phyloP scores from a whole-genome alignment of 371 early-diverging fungal species.

The Lichtheimia ramosa region DNA sequence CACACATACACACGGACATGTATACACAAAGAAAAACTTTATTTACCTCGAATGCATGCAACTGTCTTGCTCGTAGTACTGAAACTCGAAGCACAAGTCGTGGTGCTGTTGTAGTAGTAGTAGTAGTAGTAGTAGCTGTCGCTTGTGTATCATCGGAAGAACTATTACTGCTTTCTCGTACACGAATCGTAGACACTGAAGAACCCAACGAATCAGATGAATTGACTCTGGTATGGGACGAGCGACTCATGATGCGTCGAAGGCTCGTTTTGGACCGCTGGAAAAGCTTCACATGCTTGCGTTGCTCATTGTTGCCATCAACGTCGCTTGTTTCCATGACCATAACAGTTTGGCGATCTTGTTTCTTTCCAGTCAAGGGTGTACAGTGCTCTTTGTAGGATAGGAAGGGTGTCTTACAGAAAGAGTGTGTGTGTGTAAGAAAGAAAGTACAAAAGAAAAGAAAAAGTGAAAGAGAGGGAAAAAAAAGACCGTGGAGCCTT shows the following conservation, averaged over 20 bases:
- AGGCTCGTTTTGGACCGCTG: slow-evolving; percentile 2
- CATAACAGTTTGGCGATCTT: not conserved
- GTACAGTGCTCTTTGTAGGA: not conserved
- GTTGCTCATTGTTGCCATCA: not conserved
- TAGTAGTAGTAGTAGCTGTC: no score
- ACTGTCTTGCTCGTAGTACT: slow-evolving; percentile 29
- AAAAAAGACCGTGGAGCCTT: not conserved
- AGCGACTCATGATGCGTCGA: slow-evolving; percentile 1
- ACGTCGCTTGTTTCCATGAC: slow-evolving; percentile 5
- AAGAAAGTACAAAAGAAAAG: slow-evolving; percentile 3
- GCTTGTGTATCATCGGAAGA: not conserved
- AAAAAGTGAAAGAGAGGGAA: not conserved
- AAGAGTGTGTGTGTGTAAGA: no score
- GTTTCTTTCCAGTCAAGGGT: not conserved
- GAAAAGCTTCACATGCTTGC: slow-evolving; percentile 10
- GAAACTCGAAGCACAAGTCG: slow-evolving; percentile 29
- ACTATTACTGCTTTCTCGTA: slow-evolving; percentile 4
- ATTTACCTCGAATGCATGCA: slow-evolving; percentile 16
- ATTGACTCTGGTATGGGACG: not conserved
- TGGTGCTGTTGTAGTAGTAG: not conserved
- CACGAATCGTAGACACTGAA: not conserved
- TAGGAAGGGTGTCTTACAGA: not conserved
- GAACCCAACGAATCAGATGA: not conserved
- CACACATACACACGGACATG: not conserved
- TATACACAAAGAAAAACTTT: not conserved